Base-by-base conservation (phyloP, 768 basidiomycete genomes). In the Gymnopilus dilepis region DNA sequence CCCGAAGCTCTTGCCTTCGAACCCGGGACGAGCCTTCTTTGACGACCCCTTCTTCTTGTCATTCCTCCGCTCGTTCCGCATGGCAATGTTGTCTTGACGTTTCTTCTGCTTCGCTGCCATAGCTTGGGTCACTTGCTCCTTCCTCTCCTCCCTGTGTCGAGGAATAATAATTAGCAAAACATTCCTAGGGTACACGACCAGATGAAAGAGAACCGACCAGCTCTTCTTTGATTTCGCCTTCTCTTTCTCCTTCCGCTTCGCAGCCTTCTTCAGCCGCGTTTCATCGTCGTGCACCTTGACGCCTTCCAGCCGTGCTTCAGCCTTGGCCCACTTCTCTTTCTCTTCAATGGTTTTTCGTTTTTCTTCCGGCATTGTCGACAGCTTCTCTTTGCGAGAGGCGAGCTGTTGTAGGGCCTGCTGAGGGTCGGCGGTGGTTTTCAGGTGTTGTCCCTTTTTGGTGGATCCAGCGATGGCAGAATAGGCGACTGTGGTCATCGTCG, bases 261-360 rank as follows among this genome's bases (percentile, higher is more conserved):
- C 87, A 41, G 95, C 95, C 79, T 97, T 98, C 80, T 97, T 98
- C 69, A 99, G 74, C 45, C 89, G 79, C 0, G 67, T 72, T 71
- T 94, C 94, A 67, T 96, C 92, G 67, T 99, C 97, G 51, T 85
- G 85, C 30, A 99, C 88, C 75, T 98, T 99, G 50, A 89, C 89
- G 2, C 97, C 97, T 57, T 92, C 93, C 60, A 97, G 79, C 51
- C 94, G 83, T 30, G 93, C 88, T 70, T 89, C 87, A 0, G 96
- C 95, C 76, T 96, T 97, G 51, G 86, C 86, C 94, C 95, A 98
- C 69, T 89, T 86, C 60, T 95, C 91, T 58, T 84, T 84, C 70
- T 95, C 95, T 72, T 92, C 88, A 12, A 89, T 84, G 45, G 81
- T 81, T 67, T 91, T 90, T 28, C 93, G 86, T 70, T 93, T 93